phyloP scores from a whole-genome alignment of 2,329 filamentous ascomycete species.

The Dactylonectria macrodidyma region DNA sequence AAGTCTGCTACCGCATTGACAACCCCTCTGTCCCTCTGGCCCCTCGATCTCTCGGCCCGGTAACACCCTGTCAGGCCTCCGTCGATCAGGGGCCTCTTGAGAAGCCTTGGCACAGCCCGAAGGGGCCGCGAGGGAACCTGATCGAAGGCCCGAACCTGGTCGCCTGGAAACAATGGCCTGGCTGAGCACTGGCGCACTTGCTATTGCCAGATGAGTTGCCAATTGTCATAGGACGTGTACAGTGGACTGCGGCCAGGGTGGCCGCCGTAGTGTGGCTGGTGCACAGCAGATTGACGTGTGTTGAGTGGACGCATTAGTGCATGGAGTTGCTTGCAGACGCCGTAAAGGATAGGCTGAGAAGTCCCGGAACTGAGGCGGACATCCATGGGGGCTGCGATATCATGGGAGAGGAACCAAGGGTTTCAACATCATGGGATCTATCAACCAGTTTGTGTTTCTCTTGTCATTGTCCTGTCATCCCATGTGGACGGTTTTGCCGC shows the following conservation, averaged over 20 bases:
- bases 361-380: constrained; percentile 23
- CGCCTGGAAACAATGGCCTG: constrained; percentile 16
- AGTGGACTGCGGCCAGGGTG: constrained; percentile 1
- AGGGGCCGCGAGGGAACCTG: constrained; percentile 17
- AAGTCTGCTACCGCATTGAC: constrained; percentile 38
- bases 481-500: constrained; percentile 5
- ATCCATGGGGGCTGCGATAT: constrained; percentile 19
- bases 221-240: neutral
- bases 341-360: constrained; percentile 39
- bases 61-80: constrained; percentile 36
- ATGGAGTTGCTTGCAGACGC: constrained; percentile 32
- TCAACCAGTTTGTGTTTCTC: constrained; percentile 6
- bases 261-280: constrained; percentile 22
- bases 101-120: constrained; percentile 16
- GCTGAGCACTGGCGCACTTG: constrained; percentile 4
- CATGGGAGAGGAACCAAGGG: constrained; percentile 20
- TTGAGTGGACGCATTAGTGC: constrained; percentile 49
- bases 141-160: constrained; percentile 1
- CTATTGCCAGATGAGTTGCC: neutral
- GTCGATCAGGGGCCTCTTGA: constrained; percentile 31
- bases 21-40: constrained; percentile 28
- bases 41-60: constrained; percentile 42
- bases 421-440: constrained; percentile 14
- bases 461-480: constrained; percentile 15
- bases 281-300: constrained; percentile 31